Percentiles rank a stretch among this genome's conserved stretches.
Conservation (phyloP, 139 green algal species). For the Deuterostichococcus epilithicus region DNA sequence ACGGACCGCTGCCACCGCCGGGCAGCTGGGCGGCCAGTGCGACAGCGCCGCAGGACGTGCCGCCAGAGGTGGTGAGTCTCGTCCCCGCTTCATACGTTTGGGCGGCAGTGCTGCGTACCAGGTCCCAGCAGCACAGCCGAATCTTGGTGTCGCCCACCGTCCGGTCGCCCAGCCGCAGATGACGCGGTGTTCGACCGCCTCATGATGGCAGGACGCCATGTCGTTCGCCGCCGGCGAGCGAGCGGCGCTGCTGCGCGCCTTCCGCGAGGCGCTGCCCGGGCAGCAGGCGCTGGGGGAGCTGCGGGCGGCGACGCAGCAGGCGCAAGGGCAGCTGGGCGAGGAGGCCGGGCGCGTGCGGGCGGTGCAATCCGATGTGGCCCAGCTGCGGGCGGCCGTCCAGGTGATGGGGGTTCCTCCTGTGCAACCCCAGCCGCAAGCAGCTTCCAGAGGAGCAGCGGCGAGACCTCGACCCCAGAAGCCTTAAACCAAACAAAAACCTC, state of each 20-base stretch:
- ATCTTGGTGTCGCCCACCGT: too few relatives aligned
- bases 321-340: background rate
- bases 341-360: background rate
- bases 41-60: background rate
- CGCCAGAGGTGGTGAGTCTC: background rate
- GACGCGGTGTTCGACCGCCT: background rate
- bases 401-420: background rate
- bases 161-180: background rate
- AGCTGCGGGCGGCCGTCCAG: background rate
- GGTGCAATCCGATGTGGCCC: background rate
- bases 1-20: background rate
- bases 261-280: background rate
- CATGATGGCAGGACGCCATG: background rate
- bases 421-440: too few relatives aligned
- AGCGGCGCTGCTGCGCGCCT: background rate
- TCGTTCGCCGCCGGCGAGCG: background rate
- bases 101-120: background rate
- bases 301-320: background rate
- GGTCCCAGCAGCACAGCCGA: too few relatives aligned
- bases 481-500: too few relatives aligned
- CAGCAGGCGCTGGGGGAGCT: background rate
- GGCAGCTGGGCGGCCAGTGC: background rate
- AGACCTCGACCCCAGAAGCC: too few relatives aligned
- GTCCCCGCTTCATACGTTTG: background rate
- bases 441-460: too few relatives aligned